These are phyloP conservation scores for Cutaneotrichosporon sp. DNA, from an alignment of 1,284 basidiomycete genomes.

Conservation along the genomic window DNA sequence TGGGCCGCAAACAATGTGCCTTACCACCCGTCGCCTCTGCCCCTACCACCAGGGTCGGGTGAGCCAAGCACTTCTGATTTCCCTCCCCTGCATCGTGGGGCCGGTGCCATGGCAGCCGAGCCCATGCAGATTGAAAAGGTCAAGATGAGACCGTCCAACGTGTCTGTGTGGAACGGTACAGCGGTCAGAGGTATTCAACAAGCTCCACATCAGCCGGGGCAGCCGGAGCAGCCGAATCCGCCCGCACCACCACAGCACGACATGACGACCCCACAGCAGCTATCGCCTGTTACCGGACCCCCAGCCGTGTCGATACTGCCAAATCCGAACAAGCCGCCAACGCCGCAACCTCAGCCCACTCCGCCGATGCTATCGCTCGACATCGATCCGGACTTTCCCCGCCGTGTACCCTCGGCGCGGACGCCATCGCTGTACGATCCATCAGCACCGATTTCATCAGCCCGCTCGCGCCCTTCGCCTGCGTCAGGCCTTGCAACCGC, in stretches of 20 bases:
- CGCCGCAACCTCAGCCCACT: background rate
- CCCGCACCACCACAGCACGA: background rate
- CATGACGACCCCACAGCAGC: constrained; percentile 2
- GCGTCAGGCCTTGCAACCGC: background rate
- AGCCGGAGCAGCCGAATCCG: background rate
- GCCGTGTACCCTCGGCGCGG: constrained; percentile 22
- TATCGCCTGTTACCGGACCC: background rate
- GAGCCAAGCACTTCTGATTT: constrained; percentile 32
- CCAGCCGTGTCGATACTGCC: constrained; percentile 7
- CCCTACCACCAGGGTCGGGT: background rate
- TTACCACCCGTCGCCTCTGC: constrained; percentile 40
- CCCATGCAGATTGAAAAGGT: constrained; percentile 44
- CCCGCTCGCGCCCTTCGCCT: constrained; percentile 6
- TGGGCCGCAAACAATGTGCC: constrained; percentile 46
- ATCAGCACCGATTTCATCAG: constrained; percentile 18
- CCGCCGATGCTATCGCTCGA: too few relatives aligned
- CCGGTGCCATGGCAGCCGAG: constrained; percentile 29
- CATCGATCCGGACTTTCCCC: constrained; percentile 36
- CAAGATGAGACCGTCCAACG: constrained; percentile 22
- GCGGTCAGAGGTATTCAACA: constrained; percentile 13
- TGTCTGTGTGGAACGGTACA: constrained; percentile 34
- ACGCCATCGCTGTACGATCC: constrained; percentile 34
- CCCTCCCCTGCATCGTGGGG: constrained; percentile 29
- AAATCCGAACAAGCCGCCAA: constrained; percentile 8
- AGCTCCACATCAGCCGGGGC: too few relatives aligned